Evolutionary conservation across 169 alveolate genomes (phyloP).

Genomic region (Plasmodium vivax): DNA sequence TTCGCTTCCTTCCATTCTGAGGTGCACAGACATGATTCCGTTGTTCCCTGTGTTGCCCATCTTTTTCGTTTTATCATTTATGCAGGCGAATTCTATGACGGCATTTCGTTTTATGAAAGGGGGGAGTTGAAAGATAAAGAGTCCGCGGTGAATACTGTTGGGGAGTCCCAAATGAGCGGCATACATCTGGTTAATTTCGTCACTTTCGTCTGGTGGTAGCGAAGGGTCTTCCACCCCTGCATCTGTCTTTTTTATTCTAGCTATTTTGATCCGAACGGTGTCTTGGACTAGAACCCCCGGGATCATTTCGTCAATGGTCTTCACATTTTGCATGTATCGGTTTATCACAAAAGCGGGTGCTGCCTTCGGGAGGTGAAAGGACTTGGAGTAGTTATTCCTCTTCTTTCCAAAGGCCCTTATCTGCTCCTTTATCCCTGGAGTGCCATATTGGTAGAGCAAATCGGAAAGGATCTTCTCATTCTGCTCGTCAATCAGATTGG

Average conservation of each 20-base stretch:
- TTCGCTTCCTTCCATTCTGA: not conserved
- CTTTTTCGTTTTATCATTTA: slow-evolving; percentile 19
- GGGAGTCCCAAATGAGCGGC: slow-evolving; percentile 11
- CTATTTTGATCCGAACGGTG: not conserved
- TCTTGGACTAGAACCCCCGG: slow-evolving; percentile 48
- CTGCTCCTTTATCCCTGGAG: not conserved
- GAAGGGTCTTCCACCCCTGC: not conserved
- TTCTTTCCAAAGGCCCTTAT: not conserved
- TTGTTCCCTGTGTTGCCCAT: slow-evolving; percentile 24
- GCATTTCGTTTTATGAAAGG: slow-evolving; percentile 41
- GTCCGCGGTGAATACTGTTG: slow-evolving; percentile 27
- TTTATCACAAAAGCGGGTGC: slow-evolving; percentile 35
- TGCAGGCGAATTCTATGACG: slow-evolving; percentile 33
- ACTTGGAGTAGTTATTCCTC: slow-evolving; percentile 25
- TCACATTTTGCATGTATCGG: not conserved
- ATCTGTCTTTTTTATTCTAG: not conserved
- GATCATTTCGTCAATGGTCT: not conserved
- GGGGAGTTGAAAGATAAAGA: slow-evolving; percentile 56
- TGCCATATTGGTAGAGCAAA: not conserved
- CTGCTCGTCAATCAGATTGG: slow-evolving; percentile 16
- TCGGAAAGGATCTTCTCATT: slow-evolving; percentile 33
- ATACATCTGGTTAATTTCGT: not conserved
- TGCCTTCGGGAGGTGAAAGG: slow-evolving; percentile 15
- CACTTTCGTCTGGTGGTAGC: not conserved
- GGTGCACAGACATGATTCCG: slow-evolving; percentile 45